Conservation (phyloP, 805 yeast species). For the Yarrowia keelungensis region DNA sequence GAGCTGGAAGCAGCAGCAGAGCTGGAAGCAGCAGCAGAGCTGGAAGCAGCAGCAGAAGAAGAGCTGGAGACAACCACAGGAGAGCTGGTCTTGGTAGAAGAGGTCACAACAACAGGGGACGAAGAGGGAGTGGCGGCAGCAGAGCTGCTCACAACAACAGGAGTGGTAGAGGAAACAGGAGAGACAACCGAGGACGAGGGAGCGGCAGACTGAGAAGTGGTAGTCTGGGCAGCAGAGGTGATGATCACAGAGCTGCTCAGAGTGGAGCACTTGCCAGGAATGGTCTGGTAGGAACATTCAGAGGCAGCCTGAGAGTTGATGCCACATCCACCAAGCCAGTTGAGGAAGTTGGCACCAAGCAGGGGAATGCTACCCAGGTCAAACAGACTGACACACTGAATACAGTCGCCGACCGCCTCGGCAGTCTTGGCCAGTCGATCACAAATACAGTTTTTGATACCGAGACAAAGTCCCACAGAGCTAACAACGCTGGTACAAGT, state of each 20-base stretch:
- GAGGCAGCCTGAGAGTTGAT: not conserved
- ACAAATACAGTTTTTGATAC: conserved; percentile 2
- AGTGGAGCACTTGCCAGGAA: not conserved
- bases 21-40: not conserved
- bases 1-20: not conserved
- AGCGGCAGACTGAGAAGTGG: not conserved
- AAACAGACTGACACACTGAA: conserved; percentile 2
- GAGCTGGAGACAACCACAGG: not conserved
- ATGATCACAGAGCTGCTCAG: conserved; percentile 1
- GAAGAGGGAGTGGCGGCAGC: not conserved
- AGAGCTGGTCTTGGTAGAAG: not conserved
- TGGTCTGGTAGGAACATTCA: not conserved
- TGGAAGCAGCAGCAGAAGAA: not conserved
- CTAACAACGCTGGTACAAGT: not conserved
- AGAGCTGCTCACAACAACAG: not conserved
- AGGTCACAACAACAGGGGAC: not conserved
- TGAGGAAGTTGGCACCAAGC: conserved; percentile 1
- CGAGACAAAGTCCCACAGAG: conserved; percentile 3
- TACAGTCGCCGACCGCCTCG: not conserved
- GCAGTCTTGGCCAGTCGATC: not conserved
- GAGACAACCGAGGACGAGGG: not conserved
- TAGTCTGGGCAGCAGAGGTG: not conserved
- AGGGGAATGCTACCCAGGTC: not conserved
- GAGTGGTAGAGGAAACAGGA: not conserved
- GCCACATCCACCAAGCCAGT: not conserved